phyloP scores from a whole-genome alignment of 78 protist species.

The Kipferlia bialata region DNA sequence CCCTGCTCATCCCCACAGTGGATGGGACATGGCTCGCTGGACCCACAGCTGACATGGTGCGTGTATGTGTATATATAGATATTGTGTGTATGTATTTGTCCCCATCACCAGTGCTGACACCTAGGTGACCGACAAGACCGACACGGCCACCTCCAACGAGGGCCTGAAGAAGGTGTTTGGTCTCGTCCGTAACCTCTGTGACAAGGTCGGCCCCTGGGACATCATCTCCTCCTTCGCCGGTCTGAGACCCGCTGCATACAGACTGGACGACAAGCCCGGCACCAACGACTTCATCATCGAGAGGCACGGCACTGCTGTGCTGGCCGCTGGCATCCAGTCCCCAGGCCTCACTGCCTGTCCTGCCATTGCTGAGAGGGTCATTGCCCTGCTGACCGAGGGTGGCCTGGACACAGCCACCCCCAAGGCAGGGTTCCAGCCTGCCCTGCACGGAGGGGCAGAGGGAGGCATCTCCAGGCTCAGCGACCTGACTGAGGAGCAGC shows the following conservation, averaged over 20 bases:
- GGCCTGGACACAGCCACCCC: not conserved
- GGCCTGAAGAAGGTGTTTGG: not conserved
- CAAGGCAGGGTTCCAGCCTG: not conserved
- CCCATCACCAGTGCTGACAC: too few species aligned
- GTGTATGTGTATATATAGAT: too few species aligned
- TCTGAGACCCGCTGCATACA: not conserved
- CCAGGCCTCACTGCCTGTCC: not conserved
- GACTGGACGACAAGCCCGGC: too few species aligned
- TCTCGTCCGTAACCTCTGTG: not conserved
- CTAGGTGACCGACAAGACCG: not conserved
- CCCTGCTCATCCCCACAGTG: slow-evolving; percentile 2
- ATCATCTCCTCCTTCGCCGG: not conserved
- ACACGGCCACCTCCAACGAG: not conserved
- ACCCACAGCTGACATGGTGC: too few species aligned
- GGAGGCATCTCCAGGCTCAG: not conserved
- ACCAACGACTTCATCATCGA: not conserved
- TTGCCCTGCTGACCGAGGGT: not conserved
- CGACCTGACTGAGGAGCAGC: not conserved
- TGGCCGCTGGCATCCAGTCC: slow-evolving; percentile 1
- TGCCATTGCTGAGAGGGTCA: slow-evolving; percentile 1
- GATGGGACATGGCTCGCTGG: not conserved
- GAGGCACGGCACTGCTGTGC: not conserved
- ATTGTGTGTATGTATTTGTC: too few species aligned
- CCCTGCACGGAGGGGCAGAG: not conserved
- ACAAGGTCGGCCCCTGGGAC: not conserved